Base-by-base conservation (phyloP, 2,329 filamentous ascomycete genomes). In the Chaetomium olivaceum region DNA sequence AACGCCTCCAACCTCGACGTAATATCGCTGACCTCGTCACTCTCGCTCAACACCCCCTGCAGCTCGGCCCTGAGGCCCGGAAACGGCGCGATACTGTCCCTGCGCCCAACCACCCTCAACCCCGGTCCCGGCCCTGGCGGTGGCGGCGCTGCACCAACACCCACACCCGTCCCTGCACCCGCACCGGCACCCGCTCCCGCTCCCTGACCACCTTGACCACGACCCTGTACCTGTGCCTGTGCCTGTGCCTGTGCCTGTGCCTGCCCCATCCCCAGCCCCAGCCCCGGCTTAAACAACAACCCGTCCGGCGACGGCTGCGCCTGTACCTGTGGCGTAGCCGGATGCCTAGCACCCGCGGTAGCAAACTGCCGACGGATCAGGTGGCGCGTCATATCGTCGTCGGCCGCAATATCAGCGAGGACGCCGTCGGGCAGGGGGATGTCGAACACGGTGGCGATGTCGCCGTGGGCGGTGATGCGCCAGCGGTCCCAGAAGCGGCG, bases 371-470 rank as follows among this genome's bases (percentile, higher is more conserved):
- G 78, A 11, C 84, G 80, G 67, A 87, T 87, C 68, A 87, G 77
- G 69, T 87, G 84, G 39, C 80, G 82, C 8, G 83, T 86, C 68
- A 88, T 75, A 62, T 86, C 81, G 69, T 88, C 86, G 68, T 87
- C 85, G 4, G 83, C 83, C 0, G 84, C 78, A 51, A 88, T 87
- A 55, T 87, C 84, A 16, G 83, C 78, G 58, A 83, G 79, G 4
- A 87, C 81, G 33, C 80, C 80, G 58, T 89, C 84, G 2, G 90
- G 90, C 5, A 89, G 89, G 50, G 89, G 83, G 29, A 89, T 82
- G 60, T 92, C 87, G 68, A 93, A 93, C 1, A 92, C 90, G 12
- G 88, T 85, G 55, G 89, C 85, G 39, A 93, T 81, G 73, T 92
- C 90, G 23, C 88, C 85, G 74, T 92, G 89, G 9, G 87, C 87